Evolutionary conservation across 2,329 filamentous ascomycete species (phyloP), one percentile per base, ranked within the genome.

Genomic region (Lasiodiplodia citricola): DNA sequence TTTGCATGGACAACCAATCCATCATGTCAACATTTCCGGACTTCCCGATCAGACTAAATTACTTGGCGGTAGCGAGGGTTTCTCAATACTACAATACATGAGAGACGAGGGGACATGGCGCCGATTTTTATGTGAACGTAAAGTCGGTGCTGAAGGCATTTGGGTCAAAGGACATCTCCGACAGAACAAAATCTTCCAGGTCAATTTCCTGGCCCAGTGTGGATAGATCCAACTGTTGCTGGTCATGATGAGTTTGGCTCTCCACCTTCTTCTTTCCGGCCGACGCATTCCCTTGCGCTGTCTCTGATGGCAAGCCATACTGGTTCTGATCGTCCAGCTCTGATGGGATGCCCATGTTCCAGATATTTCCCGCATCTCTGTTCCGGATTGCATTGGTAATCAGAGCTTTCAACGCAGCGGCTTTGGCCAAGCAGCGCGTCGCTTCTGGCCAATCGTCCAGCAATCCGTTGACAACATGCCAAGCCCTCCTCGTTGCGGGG

Each of bases 341-440:
- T 10, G 47, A 51, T 51, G 47, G n/a, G 16, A 51, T 51, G 47
- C 47, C 47, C 16, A 51, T 51, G n/a, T 51, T 51, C 47, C 47
- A 51, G 47, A 51, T 51, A 51, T 51, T 51, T 51, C 47, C 47
- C 14, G 47, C 47, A 51, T 51, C 47, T 51, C 47, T 51, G n/a
- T 51, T 21, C n/a, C 47, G 47, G 47, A 25, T 21, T 51, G 47
- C 47, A 21, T 51, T 51, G 47, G 47, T 21, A 51, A 51, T 51
- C n/a, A 21, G 16, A 14, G 14, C n/a, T 51, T 51, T 51, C 47
- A 51, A 51, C 47, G 14, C 16, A 51, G n/a, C 47, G 47, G 47
- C 47, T 21, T 21, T 51, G n/a, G 47, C 47, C 5, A 21, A 51
- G 47, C 47, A 51, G 47, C 47, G 47, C 47, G 47, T 51, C 47